Evolutionary conservation across 768 basidiomycete species (phyloP).

Genomic region (Auricularia sp.): DNA sequence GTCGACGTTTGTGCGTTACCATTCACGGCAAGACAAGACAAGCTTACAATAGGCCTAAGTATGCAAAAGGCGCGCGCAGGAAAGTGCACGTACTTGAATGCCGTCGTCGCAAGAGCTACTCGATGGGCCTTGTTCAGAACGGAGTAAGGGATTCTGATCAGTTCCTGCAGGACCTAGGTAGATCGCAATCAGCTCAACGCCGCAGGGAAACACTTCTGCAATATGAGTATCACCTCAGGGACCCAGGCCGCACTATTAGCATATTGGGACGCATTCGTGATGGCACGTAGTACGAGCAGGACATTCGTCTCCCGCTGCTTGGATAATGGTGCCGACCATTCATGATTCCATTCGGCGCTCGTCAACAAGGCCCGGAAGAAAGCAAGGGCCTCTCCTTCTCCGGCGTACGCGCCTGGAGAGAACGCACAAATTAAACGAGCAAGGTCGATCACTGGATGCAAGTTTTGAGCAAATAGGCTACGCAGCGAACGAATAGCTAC

Average conservation of each 20-base stretch:
- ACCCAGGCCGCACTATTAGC: conserved; percentile 4
- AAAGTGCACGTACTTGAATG: conserved; percentile 68
- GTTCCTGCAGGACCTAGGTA: conserved; percentile 44
- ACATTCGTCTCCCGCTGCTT: conserved; percentile 81
- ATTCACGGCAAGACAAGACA: conserved; percentile 50
- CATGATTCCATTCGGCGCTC: conserved; percentile 55
- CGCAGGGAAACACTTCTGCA: too few relatives aligned
- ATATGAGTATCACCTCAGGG: background rate
- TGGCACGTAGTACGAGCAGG: conserved; percentile 63
- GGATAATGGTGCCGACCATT: conserved; percentile 44
- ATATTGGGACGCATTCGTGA: conserved; percentile 66
- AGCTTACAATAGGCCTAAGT: conserved; percentile 27
- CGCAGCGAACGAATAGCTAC: too few relatives aligned
- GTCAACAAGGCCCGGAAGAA: conserved; percentile 57
- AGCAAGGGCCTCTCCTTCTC: conserved; percentile 32
- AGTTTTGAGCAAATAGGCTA: too few relatives aligned
- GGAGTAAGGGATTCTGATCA: conserved; percentile 42
- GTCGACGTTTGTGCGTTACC: conserved; percentile 8
- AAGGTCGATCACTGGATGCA: conserved; percentile 61
- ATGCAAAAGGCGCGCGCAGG: background rate
- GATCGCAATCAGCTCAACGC: background rate
- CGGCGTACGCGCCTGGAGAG: conserved; percentile 42
- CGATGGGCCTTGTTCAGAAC: conserved; percentile 60
- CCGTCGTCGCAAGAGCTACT: conserved; percentile 67
- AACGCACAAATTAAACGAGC: conserved; percentile 64